A percentile compares a stretch with the other conserved stretches of the same genome.
phyloP scores from a whole-genome alignment of 352 stramenopile genomes.

The Aphanomyces stellatus region DNA sequence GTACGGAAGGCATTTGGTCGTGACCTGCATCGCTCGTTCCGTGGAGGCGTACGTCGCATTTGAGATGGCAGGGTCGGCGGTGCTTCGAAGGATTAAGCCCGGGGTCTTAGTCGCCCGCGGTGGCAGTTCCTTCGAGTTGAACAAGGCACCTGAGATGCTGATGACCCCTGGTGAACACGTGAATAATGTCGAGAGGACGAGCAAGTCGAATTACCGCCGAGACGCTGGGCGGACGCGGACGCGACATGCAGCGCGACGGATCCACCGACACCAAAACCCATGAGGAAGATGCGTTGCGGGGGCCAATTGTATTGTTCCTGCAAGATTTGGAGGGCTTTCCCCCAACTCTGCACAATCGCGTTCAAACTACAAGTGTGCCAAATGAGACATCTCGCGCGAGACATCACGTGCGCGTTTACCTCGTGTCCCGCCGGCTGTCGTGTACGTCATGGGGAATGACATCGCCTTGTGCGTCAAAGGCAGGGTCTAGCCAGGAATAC shows the following conservation, averaged over 20 bases:
- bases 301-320: slow-evolving; percentile 13
- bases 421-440: not conserved
- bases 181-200: not conserved
- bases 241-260: not conserved
- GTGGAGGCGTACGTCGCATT: not conserved
- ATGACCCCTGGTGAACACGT: not conserved
- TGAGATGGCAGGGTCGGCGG: not conserved
- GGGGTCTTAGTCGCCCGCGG: not conserved
- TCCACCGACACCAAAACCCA: slow-evolving; percentile 11
- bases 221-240: not conserved
- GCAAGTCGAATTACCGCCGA: not conserved
- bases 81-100: not conserved
- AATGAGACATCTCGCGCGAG: not conserved
- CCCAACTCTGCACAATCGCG: not conserved
- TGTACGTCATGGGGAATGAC: not conserved
- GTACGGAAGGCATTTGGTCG: not conserved
- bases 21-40: not conserved
- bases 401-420: not conserved
- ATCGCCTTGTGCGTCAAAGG: slow-evolving; percentile 1
- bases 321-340: not conserved
- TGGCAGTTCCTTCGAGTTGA: not conserved
- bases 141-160: not conserved
- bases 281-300: slow-evolving; percentile 2
- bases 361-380: not conserved
- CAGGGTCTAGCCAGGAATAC: slow-evolving; percentile 7